Evolutionary conservation across 2,329 filamentous ascomycete species (phyloP), one percentile per base, ranked within the genome.

Genomic region (Botrytis sinoallii): DNA sequence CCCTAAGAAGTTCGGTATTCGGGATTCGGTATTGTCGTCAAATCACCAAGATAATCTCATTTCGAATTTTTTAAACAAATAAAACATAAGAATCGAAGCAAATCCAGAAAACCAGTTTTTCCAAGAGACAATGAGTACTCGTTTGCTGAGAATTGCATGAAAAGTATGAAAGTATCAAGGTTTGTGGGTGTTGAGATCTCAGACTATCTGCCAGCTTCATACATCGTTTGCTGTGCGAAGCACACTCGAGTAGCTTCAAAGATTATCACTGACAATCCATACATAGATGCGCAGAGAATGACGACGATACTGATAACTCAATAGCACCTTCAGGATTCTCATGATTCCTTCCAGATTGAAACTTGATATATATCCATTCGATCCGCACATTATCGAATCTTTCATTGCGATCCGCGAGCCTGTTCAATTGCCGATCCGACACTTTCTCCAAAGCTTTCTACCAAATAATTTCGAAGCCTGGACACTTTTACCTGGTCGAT

Each of bases 21-120:
- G 65, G 65, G 0, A 55, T 55, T 68, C 65, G 65, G 65, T 40
- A 68, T 68, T n/a, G n/a, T 29, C 32, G n/a, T n/a, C 65, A 67
- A 7, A 57, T 40, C 32, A 55, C 16, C 32, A 40, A 29, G n/a
- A 32, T 65, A 44, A 44, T 44, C 42, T 65, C 40, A 44, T 44
- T 44, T 44, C 40, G 29, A 64, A 20, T 25, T 29, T 44, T 32
- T 64, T 8, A 38, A 63, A n/a, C 14, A 61, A 61, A 60, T 14
- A 42, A 63, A 63, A 29, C 38, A 64, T 64, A 44, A 64, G 40
- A 44, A 16, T 44, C 38, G 12, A 25, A 67, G 44, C 44, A 52
- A 52, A 55, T 10, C 16, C 35, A 6, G 14, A 55, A 40, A n/a
- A 40, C n/a, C 14, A 20, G 14, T 20, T 5, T 44, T 22, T 9